Evolutionary conservation across 495 filamentous ascomycete genomes (phyloP).

Genomic region (Thozetella sp.): DNA sequence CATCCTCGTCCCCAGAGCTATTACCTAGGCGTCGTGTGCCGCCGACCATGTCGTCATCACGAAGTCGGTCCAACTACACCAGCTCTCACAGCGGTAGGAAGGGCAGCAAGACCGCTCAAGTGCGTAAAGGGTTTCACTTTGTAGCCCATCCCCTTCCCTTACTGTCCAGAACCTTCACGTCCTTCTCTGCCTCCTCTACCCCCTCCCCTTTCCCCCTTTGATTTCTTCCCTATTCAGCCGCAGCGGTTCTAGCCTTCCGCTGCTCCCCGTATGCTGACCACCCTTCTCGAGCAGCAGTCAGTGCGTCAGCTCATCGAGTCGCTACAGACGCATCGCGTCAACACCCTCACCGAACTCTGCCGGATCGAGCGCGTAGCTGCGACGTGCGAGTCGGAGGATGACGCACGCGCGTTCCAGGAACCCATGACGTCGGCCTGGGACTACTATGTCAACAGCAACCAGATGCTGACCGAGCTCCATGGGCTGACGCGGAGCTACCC

Average conservation of each 20-base stretch:
- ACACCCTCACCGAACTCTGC: constrained; percentile 74
- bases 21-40: background rate
- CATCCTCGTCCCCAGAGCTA: background rate
- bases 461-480: constrained; percentile 71
- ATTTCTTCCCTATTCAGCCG: background rate
- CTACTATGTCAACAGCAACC: constrained; percentile 74
- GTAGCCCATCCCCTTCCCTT: constrained; percentile 2
- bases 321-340: constrained; percentile 65
- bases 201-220: background rate
- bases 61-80: background rate
- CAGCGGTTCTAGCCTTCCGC: too few relatives aligned
- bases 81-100: constrained; percentile 7
- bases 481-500: constrained; percentile 72
- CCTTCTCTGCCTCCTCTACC: background rate
- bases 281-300: constrained; percentile 13
- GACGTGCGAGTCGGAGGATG: constrained; percentile 50
- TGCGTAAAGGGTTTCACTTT: constrained; percentile 9
- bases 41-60: constrained; percentile 9
- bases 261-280: background rate
- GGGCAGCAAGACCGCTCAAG: constrained; percentile 9
- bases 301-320: constrained; percentile 47
- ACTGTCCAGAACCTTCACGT: background rate
- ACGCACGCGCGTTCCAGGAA: constrained; percentile 52
- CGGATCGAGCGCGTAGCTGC: constrained; percentile 71
- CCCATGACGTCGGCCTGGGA: constrained; percentile 75